Base-by-base conservation (phyloP, 768 basidiomycete species). In the Tylopilus sp. region DNA sequence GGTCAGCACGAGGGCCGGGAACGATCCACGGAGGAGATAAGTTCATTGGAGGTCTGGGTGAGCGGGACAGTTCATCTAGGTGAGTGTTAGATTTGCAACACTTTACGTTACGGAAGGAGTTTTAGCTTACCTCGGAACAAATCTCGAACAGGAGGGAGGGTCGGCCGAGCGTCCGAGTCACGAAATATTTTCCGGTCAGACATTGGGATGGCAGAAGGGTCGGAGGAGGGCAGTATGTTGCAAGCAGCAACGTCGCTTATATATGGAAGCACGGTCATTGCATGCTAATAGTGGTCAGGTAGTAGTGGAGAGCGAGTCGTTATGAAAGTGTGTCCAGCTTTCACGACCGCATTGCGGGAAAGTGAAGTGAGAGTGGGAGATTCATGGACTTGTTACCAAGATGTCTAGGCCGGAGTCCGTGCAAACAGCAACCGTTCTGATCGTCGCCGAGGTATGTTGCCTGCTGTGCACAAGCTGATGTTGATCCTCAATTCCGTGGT, bases 111-210 rank as follows among this genome's bases (percentile, higher is more conserved):
- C 8, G 43, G 25, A 31, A 48, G 45, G 33, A 37, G 33, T 10
- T 3, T n/a, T 45, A 45, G 47, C 57, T 60, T 52, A 84, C 87
- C 80, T 75, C 78, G 72, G 63, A 88, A 84, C 54, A 88, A 70
- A 67, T 85, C 83, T 45, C 84, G 82, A 50, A 89, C 87, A 43
- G 85, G 78, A 36, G 87, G 87, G 53, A 89, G 82, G 16, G 81
- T 85, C 49, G 84, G 83, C 40, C 85, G 79, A 26, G 46, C 26
- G 30, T 61, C 58, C 8, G n/a, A n/a, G n/a, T 68, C 70, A 52
- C 62, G 60, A 48, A 51, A 53, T 24, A 43, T 50, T 55, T 48
- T 58, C 55, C 56, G 61, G 62, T 68, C 59, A 68, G 65, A 63
- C 56, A 68, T 64, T 44, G 69, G 56, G 51, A 64, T 56, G 54